Percentiles rank a stretch among this genome's conserved stretches.
These are phyloP conservation scores for Alectoria sarmentosa DNA, from an alignment of 495 filamentous ascomycete species.

Conservation along the genomic window DNA sequence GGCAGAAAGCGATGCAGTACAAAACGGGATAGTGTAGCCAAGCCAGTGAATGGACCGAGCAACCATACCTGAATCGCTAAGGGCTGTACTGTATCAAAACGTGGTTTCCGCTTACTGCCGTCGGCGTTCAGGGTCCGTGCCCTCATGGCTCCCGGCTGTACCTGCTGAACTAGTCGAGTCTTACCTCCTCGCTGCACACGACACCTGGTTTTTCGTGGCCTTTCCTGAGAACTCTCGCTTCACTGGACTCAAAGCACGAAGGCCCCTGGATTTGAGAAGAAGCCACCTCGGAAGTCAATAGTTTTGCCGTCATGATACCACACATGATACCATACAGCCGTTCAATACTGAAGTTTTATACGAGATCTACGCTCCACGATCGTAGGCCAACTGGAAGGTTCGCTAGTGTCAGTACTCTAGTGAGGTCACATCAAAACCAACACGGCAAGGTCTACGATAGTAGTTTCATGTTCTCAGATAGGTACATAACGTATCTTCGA, in stretches of 20 bases:
- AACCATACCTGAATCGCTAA: background rate
- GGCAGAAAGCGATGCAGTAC: background rate
- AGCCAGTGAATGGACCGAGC: background rate
- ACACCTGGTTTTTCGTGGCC: background rate
- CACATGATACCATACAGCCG: no score
- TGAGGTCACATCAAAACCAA: background rate
- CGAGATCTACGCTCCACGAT: background rate
- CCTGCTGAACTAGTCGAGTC: background rate
- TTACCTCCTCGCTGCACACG: background rate
- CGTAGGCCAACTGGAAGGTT: background rate
- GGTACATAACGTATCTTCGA: background rate
- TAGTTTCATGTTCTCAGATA: background rate
- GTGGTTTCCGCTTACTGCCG: background rate
- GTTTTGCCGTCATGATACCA: background rate
- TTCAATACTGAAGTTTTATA: background rate
- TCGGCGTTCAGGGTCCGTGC: background rate
- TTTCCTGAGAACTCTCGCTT: background rate
- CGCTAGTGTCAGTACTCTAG: background rate
- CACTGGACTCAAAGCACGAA: background rate
- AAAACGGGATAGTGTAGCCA: background rate
- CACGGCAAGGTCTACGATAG: background rate
- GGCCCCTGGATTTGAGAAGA: background rate
- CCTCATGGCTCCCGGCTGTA: background rate
- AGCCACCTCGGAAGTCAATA: background rate
- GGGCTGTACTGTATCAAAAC: background rate